Percentiles rank a stretch among this genome's conserved stretches.
Conservation (phyloP, 2,329 filamentous ascomycete species). For the Thielaviopsis punctulata region DNA sequence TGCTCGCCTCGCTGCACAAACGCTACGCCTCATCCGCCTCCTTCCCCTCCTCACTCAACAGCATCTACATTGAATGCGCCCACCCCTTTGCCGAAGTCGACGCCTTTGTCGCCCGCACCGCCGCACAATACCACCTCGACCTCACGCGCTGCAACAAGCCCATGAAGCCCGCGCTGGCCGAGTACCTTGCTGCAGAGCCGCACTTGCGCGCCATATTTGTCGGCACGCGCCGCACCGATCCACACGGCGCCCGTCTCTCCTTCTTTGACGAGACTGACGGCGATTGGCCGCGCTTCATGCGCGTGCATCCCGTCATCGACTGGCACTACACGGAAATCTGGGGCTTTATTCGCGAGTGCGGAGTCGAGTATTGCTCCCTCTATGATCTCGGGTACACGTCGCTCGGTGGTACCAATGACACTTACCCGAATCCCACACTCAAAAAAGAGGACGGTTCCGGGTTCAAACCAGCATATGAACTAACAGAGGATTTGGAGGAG, state of each 20-base stretch:
- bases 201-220: slow-evolving; percentile 55
- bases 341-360: slow-evolving; percentile 66
- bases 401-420: slow-evolving; percentile 79
- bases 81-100: slow-evolving; percentile 80
- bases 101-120: slow-evolving; percentile 86
- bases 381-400: slow-evolving; percentile 85
- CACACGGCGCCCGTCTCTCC: slow-evolving; percentile 61
- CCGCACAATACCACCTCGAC: slow-evolving; percentile 80
- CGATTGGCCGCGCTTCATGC: slow-evolving; percentile 84
- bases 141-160: slow-evolving; percentile 69
- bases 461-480: slow-evolving; percentile 60
- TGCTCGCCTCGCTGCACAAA: slow-evolving; percentile 47
- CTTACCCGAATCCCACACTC: slow-evolving; percentile 69
- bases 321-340: slow-evolving; percentile 96
- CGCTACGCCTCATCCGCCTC: slow-evolving; percentile 18
- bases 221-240: slow-evolving; percentile 79
- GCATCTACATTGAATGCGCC: slow-evolving; percentile 74
- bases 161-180: slow-evolving; percentile 83
- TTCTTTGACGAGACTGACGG: slow-evolving; percentile 78
- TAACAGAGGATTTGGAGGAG: slow-evolving; percentile 60
- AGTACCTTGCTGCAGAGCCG: slow-evolving; percentile 72
- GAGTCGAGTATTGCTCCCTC: slow-evolving; percentile 67
- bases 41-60: slow-evolving; percentile 41
- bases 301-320: slow-evolving; percentile 88
- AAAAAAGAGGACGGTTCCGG: slow-evolving; percentile 17